Conservation (phyloP, 1,284 basidiomycete species). For the Cutaneotrichosporon daszewskae region DNA sequence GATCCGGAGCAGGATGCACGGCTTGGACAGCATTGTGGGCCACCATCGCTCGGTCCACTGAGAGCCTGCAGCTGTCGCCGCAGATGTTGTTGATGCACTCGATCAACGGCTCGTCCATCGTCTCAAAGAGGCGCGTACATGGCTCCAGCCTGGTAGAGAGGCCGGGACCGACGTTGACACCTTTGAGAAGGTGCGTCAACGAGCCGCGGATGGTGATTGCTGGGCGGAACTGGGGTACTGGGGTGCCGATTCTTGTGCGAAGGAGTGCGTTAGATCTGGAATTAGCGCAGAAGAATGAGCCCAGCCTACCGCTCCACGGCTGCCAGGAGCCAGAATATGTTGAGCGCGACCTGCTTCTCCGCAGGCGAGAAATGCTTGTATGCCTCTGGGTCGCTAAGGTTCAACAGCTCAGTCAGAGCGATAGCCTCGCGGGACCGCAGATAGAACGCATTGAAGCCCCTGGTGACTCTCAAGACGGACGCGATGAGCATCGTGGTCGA, state of each 20-base stretch:
- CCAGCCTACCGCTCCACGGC: not conserved
- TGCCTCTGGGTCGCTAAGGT: not conserved
- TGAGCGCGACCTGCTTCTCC: conserved; percentile 1
- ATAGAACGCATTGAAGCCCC: not conserved
- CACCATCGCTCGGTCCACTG: not conserved
- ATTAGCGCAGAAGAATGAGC: not conserved
- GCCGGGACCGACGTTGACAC: not conserved
- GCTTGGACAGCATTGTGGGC: not conserved
- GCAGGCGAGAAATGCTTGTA: not conserved
- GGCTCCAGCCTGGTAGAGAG: not conserved
- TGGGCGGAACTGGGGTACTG: not conserved
- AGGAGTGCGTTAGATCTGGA: conserved; percentile 3
- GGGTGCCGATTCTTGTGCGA: not conserved
- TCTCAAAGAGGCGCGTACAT: not conserved
- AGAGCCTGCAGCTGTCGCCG: not conserved
- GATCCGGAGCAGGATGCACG: not conserved
- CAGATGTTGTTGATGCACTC: not conserved
- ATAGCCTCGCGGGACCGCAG: not conserved
- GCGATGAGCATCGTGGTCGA: conserved; percentile 2
- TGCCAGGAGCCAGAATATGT: conserved; percentile 4
- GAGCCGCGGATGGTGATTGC: not conserved
- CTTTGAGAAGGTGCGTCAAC: not conserved
- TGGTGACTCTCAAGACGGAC: not conserved
- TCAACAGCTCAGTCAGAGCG: not conserved
- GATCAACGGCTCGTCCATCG: not conserved